Conservation (phyloP, 345 rosid species). For the Cardamine resedifolia region DNA sequence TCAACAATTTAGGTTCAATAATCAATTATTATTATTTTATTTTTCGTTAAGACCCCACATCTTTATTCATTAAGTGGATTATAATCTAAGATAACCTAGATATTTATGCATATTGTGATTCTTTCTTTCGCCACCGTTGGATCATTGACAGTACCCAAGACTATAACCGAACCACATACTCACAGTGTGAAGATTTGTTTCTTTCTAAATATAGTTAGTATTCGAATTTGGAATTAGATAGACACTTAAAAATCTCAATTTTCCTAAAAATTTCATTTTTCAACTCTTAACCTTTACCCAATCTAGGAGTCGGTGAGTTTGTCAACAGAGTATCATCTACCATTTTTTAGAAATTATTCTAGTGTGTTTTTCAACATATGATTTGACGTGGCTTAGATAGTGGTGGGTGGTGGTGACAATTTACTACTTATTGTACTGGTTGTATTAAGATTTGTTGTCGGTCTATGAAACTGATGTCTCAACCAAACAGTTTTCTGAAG, state of each 20-base stretch:
- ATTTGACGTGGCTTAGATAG: slow-evolving; percentile 16
- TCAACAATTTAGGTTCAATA: slow-evolving; percentile 18
- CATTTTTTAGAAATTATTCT: background rate
- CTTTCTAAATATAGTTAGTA: slow-evolving; percentile 28
- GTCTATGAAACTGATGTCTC: slow-evolving; percentile 30
- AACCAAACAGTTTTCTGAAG: slow-evolving; percentile 16
- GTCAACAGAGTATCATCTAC: slow-evolving; percentile 9
- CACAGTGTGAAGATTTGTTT: background rate
- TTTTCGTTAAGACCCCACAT: slow-evolving; percentile 9
- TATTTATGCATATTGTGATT: slow-evolving; percentile 9
- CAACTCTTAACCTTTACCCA: slow-evolving; percentile 23
- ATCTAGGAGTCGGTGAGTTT: slow-evolving; percentile 31
- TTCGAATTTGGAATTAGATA: background rate
- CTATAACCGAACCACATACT: slow-evolving; percentile 24
- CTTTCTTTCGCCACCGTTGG: slow-evolving; percentile 6
- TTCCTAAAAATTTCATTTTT: background rate
- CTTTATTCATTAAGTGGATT: slow-evolving; percentile 22
- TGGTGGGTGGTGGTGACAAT: slow-evolving; percentile 32
- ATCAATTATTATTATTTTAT: background rate
- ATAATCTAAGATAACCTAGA: slow-evolving; percentile 19
- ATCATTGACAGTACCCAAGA: slow-evolving; percentile 17
- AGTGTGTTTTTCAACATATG: background rate
- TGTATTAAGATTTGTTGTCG: slow-evolving; percentile 14
- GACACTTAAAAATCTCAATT: background rate
- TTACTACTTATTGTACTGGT: background rate